Evolutionary conservation across 176 grass and related monocot species (phyloP).

Genomic region (Musa acuminata): DNA sequence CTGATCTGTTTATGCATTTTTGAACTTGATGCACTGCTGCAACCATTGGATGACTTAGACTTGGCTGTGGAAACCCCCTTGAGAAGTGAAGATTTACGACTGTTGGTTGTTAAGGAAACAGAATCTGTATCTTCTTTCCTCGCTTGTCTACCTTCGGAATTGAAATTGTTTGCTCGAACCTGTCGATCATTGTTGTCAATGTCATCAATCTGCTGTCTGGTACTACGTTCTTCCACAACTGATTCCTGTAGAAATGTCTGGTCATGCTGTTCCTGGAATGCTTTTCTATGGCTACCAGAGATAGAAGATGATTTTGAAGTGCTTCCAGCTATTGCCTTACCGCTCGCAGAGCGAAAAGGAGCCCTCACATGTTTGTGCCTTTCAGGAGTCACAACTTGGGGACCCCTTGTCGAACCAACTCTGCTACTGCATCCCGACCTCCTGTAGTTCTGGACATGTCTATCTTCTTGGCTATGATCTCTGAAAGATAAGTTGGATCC

Average conservation of each 20-base stretch:
- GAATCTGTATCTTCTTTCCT: constrained; percentile 22
- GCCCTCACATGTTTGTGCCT: constrained; percentile 34
- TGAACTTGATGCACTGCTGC: constrained; percentile 32
- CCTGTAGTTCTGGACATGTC: constrained; percentile 22
- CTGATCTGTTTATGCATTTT: constrained; percentile 31
- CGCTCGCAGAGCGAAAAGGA: constrained; percentile 19
- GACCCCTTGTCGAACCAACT: constrained; percentile 29
- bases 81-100: constrained; percentile 14
- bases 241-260: constrained; percentile 28
- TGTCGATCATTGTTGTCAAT: constrained; percentile 25
- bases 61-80: constrained; percentile 20
- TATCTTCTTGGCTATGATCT: constrained; percentile 36
- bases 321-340: constrained; percentile 35
- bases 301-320: constrained; percentile 37
- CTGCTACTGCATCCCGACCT: constrained; percentile 39
- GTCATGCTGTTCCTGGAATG: constrained; percentile 35
- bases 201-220: constrained; percentile 25
- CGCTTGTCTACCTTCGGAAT: constrained; percentile 9
- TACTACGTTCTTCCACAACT: constrained; percentile 41
- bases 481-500: constrained; percentile 33
- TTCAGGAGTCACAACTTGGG: constrained; percentile 40
- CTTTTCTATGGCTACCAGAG: constrained; percentile 26
- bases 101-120: constrained; percentile 23
- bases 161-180: constrained; percentile 8
- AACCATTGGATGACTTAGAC: constrained; percentile 10